Conservation (phyloP, 2,329 filamentous ascomycete species). For the Grosmannia clavigera region DNA sequence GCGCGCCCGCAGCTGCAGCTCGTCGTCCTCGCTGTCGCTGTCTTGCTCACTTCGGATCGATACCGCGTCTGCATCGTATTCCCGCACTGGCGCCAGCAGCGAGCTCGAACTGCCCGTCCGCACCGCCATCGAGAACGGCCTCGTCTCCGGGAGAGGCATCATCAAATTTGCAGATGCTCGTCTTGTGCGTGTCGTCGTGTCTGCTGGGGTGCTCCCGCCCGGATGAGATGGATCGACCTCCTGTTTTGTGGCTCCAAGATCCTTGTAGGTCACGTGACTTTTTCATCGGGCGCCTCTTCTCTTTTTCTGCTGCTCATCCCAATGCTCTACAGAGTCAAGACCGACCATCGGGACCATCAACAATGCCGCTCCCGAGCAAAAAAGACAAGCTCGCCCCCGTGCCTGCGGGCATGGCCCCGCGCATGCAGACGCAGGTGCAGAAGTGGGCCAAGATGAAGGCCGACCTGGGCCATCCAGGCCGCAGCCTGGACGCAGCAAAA, state of each 20-base stretch:
- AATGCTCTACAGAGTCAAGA: too few relatives aligned
- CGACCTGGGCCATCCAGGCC: constrained; percentile 23
- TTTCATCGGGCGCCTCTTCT: too few relatives aligned
- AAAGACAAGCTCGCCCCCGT: constrained; percentile 7
- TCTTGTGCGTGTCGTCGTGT: neutral
- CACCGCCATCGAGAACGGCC: neutral
- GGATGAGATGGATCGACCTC: too few relatives aligned
- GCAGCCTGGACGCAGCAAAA: neutral
- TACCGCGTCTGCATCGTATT: constrained; percentile 57
- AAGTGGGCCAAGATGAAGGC: constrained; percentile 62
- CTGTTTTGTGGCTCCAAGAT: too few relatives aligned
- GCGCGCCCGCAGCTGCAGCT: constrained; percentile 51
- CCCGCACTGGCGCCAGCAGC: constrained; percentile 45
- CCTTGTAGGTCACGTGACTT: too few relatives aligned
- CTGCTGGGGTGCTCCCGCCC: too few relatives aligned
- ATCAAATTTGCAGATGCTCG: neutral
- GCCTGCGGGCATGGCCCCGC: constrained; percentile 39
- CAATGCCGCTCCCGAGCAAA: neutral
- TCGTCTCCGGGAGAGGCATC: neutral
- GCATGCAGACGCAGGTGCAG: constrained; percentile 36
- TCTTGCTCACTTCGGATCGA: constrained; percentile 61
- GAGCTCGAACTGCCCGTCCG: neutral
- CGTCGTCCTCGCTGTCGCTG: constrained; percentile 64
- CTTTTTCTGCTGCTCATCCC: too few relatives aligned
- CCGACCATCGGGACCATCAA: neutral